phyloP scores from a whole-genome alignment of 2,329 filamentous ascomycete species.

The Biscogniauxia marginata region DNA sequence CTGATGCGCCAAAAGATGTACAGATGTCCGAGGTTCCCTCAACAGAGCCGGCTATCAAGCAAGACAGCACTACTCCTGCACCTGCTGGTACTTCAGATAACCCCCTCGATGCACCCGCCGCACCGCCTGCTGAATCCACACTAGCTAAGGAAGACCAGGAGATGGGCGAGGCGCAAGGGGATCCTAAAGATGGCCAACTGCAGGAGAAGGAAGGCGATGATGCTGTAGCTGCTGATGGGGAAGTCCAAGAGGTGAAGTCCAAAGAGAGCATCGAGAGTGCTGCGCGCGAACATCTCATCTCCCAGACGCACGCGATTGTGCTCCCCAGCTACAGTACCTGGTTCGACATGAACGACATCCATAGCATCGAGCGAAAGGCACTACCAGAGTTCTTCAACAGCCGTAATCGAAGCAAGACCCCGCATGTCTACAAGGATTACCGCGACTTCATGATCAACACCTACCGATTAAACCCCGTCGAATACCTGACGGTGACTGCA shows the following conservation, averaged over 20 bases:
- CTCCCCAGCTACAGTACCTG: constrained; percentile 96
- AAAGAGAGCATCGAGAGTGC: constrained; percentile 82
- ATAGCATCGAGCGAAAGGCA: constrained; percentile 89
- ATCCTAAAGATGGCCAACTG: constrained; percentile 48
- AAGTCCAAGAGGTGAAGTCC: constrained; percentile 61
- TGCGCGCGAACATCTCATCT: constrained; percentile 86
- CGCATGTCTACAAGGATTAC: constrained; percentile 97
- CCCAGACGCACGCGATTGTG: constrained; percentile 93
- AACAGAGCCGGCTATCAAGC: constrained; percentile 53
- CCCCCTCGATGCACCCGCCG: constrained; percentile 67
- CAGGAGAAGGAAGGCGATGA: constrained; percentile 43
- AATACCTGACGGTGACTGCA: constrained; percentile 95
- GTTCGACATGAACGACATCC: constrained; percentile 97
- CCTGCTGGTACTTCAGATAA: constrained; percentile 57
- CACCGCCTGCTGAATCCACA: constrained; percentile 60
- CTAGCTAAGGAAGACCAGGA: constrained; percentile 70
- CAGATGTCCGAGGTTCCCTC: constrained; percentile 57
- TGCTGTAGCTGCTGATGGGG: constrained; percentile 44
- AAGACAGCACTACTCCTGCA: constrained; percentile 59
- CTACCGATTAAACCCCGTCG: constrained; percentile 90
- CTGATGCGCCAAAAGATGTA: constrained; percentile 49
- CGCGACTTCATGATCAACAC: constrained; percentile 99
- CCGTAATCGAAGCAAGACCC: constrained; percentile 96
- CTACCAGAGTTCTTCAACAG: constrained; percentile 98
- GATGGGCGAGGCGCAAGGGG: constrained; percentile 66